Evolutionary conservation across 345 rosid genomes (phyloP), one percentile per base, ranked within the genome.

Genomic region (Moringa oleifera): DNA sequence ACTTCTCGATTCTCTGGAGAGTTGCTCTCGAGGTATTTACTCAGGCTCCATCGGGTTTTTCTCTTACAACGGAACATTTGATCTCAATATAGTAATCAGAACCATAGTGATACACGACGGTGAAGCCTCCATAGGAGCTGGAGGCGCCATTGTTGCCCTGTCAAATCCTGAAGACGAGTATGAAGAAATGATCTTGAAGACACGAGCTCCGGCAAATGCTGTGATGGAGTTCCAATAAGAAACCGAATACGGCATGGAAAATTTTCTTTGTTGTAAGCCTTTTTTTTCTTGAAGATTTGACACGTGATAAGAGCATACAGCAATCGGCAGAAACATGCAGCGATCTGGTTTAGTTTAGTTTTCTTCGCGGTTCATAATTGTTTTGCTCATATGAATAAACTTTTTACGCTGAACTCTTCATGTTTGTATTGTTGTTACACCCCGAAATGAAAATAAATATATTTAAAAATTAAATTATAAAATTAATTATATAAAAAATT

Each of bases 91-190:
- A 1, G 97, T 94, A 63, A 94, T 88, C 75, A 86, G 96, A 73
- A 94, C 99, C 20, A 75, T 94, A 0, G 81, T 90, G 37, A 77
- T 94, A 68, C 96, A 90, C 45, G 85, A 85, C 59, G 84, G 77
- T 24, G 97, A 94, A 80, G 99, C 91, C 67, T 77, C 97, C 0
- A 85, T 90, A 49, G 97, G 99, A 47, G 99, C 92, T 16, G 99
- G 96, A 41, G 97, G 95, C 50, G 99, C 97, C 2, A 81, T 94
- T 2, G 84, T 88, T 52, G 83, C 99, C 46, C 73, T 90, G 18
- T 88, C 99, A 0, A 79, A 81, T 25, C 97, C 97, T 0, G 91
- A 86, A 76, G 90, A 82, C 16, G 99, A 90, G 77, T 94, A 88
- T 19, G 85, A 90, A 20, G 99, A 94, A 71, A 94, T 94, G 99